Percentiles rank a stretch among this genome's conserved stretches.
phyloP scores from a whole-genome alignment of 257 asterid genomes.

The Solanum peruvianum region DNA sequence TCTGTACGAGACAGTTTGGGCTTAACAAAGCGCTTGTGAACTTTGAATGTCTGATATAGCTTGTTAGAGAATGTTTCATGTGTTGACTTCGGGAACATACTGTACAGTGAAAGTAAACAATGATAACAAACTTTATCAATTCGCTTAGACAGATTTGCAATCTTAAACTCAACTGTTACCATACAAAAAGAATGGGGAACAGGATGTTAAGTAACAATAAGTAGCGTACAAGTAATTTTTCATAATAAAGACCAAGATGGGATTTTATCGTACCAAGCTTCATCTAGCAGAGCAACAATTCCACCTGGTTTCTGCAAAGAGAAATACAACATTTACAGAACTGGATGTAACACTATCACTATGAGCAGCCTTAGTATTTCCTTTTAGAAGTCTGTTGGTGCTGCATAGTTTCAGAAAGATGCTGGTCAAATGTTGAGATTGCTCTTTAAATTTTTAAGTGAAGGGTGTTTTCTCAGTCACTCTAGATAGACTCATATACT shows the following conservation, averaged over 20 bases:
- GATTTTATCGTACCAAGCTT: conserved; percentile 65
- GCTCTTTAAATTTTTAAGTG: not conserved
- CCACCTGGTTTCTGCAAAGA: conserved; percentile 96
- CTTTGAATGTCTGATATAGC: conserved; percentile 90
- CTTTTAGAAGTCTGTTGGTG: not conserved
- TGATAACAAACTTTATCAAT: conserved; percentile 4
- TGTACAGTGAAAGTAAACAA: conserved; percentile 27
- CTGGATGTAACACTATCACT: not conserved
- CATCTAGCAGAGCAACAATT: conserved; percentile 87
- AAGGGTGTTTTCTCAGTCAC: not conserved
- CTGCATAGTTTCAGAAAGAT: not conserved
- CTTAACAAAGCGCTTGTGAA: conserved; percentile 81
- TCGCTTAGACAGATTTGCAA: not conserved
- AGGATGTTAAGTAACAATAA: not conserved
- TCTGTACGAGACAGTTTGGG: conserved; percentile 96
- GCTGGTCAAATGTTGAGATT: not conserved
- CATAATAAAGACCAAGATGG: not conserved
- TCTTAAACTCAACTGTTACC: not conserved
- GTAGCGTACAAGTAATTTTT: not conserved
- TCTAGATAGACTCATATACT: not conserved
- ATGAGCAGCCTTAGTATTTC: not conserved
- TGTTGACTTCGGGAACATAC: conserved; percentile 98
- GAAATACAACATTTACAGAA: conserved; percentile 11
- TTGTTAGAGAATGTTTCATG: conserved; percentile 93
- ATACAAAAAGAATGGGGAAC: not conserved